Evolutionary conservation across 192 early-diverging fungal genomes (phyloP).

Genomic region (Lunasporangiospora selenospora): DNA sequence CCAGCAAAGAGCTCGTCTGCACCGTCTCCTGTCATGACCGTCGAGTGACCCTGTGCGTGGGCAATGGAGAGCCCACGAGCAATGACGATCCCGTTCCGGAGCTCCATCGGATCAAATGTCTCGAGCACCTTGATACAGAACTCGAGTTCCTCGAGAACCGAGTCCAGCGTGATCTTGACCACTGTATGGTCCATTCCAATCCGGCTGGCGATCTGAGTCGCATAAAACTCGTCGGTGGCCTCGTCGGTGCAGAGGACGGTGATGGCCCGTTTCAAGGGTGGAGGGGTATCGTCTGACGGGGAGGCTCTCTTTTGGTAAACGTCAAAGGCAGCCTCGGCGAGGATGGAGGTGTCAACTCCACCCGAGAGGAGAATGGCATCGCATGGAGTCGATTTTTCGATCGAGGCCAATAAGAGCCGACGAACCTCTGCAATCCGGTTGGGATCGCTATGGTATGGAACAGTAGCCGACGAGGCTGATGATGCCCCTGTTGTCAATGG

Average conservation of each 20-base stretch:
- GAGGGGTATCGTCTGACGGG: background rate
- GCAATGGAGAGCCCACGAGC: constrained; percentile 57
- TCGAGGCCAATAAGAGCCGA: constrained; percentile 17
- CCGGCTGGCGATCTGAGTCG: constrained; percentile 53
- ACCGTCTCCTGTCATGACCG: constrained; percentile 68
- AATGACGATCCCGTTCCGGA: constrained; percentile 68
- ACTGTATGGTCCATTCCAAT: constrained; percentile 54
- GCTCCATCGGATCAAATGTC: constrained; percentile 78
- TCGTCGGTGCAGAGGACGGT: constrained; percentile 58
- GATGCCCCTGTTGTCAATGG: too few relatives aligned
- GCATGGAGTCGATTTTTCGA: constrained; percentile 38
- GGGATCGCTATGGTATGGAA: constrained; percentile 42
- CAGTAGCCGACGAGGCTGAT: too few relatives aligned
- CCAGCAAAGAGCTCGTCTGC: constrained; percentile 79
- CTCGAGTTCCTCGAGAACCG: constrained; percentile 50
- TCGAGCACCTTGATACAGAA: constrained; percentile 59
- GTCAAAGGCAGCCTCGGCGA: constrained; percentile 54
- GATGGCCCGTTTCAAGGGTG: constrained; percentile 52
- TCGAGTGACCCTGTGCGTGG: constrained; percentile 50
- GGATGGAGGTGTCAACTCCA: constrained; percentile 77
- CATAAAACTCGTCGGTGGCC: constrained; percentile 62
- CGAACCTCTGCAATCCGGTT: constrained; percentile 24
- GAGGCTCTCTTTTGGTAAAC: constrained; percentile 14
- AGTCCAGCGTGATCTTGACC: constrained; percentile 52
- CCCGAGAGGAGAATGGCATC: constrained; percentile 59